A percentile compares a stretch with the other conserved stretches of the same genome.
Conservation (phyloP, 345 rosid genomes). For the Boechera retrofracta region DNA sequence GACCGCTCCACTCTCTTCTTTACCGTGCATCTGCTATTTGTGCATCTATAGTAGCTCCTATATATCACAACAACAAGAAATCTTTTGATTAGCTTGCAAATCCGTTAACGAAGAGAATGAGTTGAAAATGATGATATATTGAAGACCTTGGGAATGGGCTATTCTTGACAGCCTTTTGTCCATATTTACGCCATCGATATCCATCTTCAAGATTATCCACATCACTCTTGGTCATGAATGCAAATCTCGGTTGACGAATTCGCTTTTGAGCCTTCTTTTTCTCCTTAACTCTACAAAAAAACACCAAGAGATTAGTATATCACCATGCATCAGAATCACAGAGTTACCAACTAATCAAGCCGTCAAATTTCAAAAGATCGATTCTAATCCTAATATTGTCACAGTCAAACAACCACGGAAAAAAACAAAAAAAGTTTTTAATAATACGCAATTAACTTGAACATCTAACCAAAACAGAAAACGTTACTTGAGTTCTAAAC, state of each 20-base stretch:
- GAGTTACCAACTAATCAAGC: background rate
- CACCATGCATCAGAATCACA: background rate
- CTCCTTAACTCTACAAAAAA: constrained; percentile 63
- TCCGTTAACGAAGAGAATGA: background rate
- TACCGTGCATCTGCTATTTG: constrained; percentile 89
- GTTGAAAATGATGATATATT: background rate
- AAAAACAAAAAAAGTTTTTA: background rate
- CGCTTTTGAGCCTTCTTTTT: constrained; percentile 85
- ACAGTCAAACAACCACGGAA: background rate
- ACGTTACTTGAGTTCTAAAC: background rate
- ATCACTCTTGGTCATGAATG: constrained; percentile 94
- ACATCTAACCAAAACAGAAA: background rate
- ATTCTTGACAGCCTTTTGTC: constrained; percentile 92
- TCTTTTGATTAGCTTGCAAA: background rate
- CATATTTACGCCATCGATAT: constrained; percentile 87
- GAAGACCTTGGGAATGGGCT: constrained; percentile 89
- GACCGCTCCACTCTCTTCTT: constrained; percentile 98
- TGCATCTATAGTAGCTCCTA: constrained; percentile 98
- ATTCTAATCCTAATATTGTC: background rate
- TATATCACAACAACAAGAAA: background rate
- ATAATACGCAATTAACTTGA: constrained; percentile 1
- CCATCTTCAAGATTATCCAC: constrained; percentile 99
- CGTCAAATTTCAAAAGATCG: background rate
- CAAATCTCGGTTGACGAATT: constrained; percentile 82
- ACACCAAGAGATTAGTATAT: background rate